These are phyloP conservation scores for Aegilops tauschii DNA, from an alignment of 176 grass and related monocot genomes.

Conservation along the genomic window DNA sequence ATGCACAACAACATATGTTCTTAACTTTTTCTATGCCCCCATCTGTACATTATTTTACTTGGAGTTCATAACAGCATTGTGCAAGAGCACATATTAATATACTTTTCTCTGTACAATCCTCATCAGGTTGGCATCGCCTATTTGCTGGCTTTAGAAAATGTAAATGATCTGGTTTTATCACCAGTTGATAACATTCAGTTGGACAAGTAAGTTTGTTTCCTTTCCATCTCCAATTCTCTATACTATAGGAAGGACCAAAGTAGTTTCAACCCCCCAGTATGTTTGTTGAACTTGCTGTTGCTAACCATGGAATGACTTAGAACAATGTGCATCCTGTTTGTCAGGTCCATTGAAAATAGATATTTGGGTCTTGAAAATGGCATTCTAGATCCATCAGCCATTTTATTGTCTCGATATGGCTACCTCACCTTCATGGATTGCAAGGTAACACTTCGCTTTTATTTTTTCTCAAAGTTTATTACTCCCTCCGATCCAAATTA, in stretches of 20 bases:
- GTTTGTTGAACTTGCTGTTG: conserved; percentile 14
- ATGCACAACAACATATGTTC: not conserved
- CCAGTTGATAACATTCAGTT: conserved; percentile 83
- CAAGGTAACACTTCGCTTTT: conserved; percentile 54
- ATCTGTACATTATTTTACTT: conserved; percentile 5
- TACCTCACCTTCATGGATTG: conserved; percentile 93
- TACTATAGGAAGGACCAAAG: not conserved
- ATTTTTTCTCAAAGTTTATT: conserved; percentile 6
- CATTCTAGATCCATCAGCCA: conserved; percentile 92
- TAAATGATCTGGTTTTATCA: conserved; percentile 57
- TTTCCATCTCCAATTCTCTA: not conserved
- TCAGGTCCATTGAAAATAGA: conserved; percentile 88
- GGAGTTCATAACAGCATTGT: not conserved
- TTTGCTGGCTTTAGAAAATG: conserved; percentile 85
- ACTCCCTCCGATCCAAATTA: too few species aligned
- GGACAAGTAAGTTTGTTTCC: conserved; percentile 63
- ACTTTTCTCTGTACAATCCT: conserved; percentile 11
- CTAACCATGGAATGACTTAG: not conserved
- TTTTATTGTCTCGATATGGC: conserved; percentile 80
- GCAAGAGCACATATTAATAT: not conserved
- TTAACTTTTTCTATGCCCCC: not conserved
- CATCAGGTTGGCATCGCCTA: conserved; percentile 93
- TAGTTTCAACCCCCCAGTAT: not conserved
- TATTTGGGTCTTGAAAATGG: conserved; percentile 91
- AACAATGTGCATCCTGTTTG: conserved; percentile 4